A percentile compares a stretch with the other conserved stretches of the same genome.
Conservation (phyloP, 371 early-diverging fungal genomes). For the Fennellomyces sp. region DNA sequence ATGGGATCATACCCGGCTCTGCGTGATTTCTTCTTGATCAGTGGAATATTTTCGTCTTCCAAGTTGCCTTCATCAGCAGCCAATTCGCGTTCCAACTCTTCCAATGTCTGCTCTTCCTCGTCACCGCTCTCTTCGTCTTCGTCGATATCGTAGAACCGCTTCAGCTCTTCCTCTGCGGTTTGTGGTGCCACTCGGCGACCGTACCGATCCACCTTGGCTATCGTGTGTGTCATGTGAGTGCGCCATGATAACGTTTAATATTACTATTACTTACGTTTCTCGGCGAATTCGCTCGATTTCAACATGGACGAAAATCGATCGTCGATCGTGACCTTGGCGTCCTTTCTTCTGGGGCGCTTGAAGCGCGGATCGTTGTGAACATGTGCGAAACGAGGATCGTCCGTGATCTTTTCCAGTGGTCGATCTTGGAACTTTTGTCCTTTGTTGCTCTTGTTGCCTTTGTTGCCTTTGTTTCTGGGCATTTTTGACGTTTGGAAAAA, state of each 20-base stretch:
- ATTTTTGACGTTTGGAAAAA: no score
- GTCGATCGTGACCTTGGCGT: constrained; percentile 89
- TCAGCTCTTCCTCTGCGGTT: constrained; percentile 57
- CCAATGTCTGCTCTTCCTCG: constrained; percentile 37
- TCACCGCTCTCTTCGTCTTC: constrained; percentile 47
- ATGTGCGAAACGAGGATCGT: constrained; percentile 83
- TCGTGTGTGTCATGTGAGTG: background rate
- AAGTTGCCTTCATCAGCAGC: constrained; percentile 49
- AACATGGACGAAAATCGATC: constrained; percentile 85
- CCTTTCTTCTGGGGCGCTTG: constrained; percentile 75
- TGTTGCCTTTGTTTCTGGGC: no score
- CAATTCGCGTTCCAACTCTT: constrained; percentile 50
- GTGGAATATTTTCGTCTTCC: constrained; percentile 23
- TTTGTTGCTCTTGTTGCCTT: no score
- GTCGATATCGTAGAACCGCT: constrained; percentile 63
- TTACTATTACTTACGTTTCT: constrained; percentile 56
- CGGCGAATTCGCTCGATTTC: constrained; percentile 74
- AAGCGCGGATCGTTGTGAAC: constrained; percentile 92
- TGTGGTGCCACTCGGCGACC: constrained; percentile 69
- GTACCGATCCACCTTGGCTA: constrained; percentile 87
- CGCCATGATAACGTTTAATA: background rate
- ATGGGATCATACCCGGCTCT: constrained; percentile 69
- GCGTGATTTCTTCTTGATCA: background rate
- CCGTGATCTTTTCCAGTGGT: constrained; percentile 44
- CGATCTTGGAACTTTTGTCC: constrained; percentile 28